Conservation (phyloP, 257 asterid genomes). For the Leonotis leonurus region DNA sequence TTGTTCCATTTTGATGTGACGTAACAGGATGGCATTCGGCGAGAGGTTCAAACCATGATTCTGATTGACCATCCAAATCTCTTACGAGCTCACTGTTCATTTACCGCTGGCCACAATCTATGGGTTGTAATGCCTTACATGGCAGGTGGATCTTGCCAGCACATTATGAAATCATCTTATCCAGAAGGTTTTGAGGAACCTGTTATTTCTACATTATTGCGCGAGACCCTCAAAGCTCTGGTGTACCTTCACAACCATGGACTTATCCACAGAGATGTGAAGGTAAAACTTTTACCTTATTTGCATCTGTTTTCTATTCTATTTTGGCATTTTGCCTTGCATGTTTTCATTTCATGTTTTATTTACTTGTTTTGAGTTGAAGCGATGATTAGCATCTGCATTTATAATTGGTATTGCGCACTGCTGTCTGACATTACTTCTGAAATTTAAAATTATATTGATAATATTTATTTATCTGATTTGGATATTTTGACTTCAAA, state of each 20-base stretch:
- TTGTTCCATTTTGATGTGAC: constrained; percentile 14
- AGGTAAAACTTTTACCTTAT: constrained; percentile 38
- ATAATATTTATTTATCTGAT: not conserved
- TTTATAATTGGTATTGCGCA: not conserved
- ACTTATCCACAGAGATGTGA: constrained; percentile 96
- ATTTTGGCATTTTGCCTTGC: not conserved
- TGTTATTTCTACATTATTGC: constrained; percentile 77
- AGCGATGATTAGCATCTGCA: not conserved
- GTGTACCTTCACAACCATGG: constrained; percentile 93
- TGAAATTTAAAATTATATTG: not conserved
- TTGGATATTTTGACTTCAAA: not conserved
- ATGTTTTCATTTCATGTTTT: not conserved
- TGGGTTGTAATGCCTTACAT: constrained; percentile 99
- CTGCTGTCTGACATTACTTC: constrained; percentile 3
- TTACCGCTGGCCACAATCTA: constrained; percentile 68
- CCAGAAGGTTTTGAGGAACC: constrained; percentile 99
- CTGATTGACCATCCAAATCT: constrained; percentile 90
- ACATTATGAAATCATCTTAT: constrained; percentile 79
- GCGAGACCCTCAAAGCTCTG: constrained; percentile 94
- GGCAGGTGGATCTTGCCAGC: constrained; percentile 99
- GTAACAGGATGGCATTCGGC: constrained; percentile 87
- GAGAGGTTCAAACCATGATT: constrained; percentile 91
- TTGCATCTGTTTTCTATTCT: not conserved
- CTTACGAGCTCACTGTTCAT: constrained; percentile 83
- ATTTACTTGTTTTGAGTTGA: constrained; percentile 5